phyloP scores from a whole-genome alignment of 805 yeast genomes.

The Ogataea trehalophila region DNA sequence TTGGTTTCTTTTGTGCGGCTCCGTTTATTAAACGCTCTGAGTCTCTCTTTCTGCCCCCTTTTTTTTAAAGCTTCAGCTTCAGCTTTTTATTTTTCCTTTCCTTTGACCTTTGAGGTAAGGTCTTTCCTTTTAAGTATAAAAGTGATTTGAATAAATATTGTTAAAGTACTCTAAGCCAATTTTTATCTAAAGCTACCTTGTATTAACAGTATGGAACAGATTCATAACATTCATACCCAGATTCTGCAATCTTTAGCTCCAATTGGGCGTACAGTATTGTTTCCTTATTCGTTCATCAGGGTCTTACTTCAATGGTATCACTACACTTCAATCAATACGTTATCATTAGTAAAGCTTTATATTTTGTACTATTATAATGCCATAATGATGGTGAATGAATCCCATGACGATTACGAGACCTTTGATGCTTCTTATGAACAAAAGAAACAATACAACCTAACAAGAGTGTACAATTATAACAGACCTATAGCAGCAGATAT shows the following conservation, averaged over 20 bases:
- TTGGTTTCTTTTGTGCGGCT: no score
- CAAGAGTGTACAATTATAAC: constrained; percentile 13
- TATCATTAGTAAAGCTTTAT: constrained; percentile 15
- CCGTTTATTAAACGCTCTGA: no score
- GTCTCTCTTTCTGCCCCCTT: no score
- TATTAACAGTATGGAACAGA: neutral
- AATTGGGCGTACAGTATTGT: constrained; percentile 18
- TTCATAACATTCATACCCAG: neutral
- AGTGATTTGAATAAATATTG: no score
- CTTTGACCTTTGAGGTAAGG: no score
- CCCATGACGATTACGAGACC: constrained; percentile 17
- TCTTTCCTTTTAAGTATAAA: no score
- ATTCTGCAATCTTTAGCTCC: constrained; percentile 7
- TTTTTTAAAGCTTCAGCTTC: no score
- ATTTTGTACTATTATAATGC: constrained; percentile 20
- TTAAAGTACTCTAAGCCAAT: no score
- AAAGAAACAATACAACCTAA: constrained; percentile 14
- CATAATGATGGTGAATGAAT: constrained; percentile 21
- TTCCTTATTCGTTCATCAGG: constrained; percentile 22
- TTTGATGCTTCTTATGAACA: constrained; percentile 19
- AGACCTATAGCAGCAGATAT: constrained; percentile 17
- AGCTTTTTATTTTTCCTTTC: no score
- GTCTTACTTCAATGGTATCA: constrained; percentile 19
- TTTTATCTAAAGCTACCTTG: no score
- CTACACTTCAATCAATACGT: constrained; percentile 11